Base-by-base conservation (phyloP, 176 grass and related monocot genomes). In the Metroxylon sagu region DNA sequence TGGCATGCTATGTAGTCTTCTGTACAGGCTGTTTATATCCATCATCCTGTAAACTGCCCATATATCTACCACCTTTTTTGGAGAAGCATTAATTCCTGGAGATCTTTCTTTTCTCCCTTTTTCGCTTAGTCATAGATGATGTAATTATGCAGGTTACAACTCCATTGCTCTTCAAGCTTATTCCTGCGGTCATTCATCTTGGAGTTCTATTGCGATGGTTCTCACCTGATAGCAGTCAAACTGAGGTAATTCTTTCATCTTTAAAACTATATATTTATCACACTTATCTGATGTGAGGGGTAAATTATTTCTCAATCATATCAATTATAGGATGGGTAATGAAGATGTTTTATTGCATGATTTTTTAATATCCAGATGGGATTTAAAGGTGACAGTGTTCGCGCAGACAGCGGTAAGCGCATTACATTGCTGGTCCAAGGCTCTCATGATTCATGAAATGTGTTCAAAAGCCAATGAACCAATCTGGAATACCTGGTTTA, bases 151-250 rank as follows among this genome's bases (percentile, higher is more conserved):
- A 98, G 94, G 94, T 98, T 63, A 98, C 94, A 49, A 98, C 94
- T 70, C 94, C 88, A 52, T 69, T 98, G 64, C 76, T 98, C 31
- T 98, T 93, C 73, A 98, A 98, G 85, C 80, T 98, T 77, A 98
- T 98, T 54, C 94, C 94, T 25, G 88, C 94, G 23, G 85, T 98
- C 55, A 78, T 98, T 43, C 94, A 98, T 61, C 94, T 98, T 14
- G 94, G 94, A 59, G 88, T 98, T 58, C 79, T 98, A 16, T 75
- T 98, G 64, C 77, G 94, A 62, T 98, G 94, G 94, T 98, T 98
- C 71, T 83, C 94, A 35, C 82, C 89, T 39, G 94, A 98, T 81
- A 83, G 28, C 69, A 84, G 74, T 73, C 87, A 92, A 62, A 76
- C 86, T 71, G 90, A 95, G 85, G 90, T 95, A 93, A 65, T 26